These are phyloP conservation scores for Croton laevigatus DNA, from an alignment of 441 rosid species.

Conservation along the genomic window DNA sequence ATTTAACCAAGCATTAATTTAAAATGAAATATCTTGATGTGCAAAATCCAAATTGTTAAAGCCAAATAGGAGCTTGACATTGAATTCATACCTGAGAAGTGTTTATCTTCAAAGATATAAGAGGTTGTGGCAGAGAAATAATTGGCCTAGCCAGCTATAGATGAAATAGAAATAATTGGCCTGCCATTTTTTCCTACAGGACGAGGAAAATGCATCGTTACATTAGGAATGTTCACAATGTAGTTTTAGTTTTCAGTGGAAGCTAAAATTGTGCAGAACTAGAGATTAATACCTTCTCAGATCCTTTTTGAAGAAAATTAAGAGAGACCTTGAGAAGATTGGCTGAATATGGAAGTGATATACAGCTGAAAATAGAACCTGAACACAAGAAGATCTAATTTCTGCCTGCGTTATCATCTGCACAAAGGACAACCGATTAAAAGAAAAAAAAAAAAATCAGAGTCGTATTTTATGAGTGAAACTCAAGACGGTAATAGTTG, in stretches of 20 bases:
- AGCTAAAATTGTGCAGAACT: slow-evolving; percentile 6
- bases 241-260: not conserved
- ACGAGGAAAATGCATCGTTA: too few species aligned
- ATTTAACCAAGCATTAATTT: too few species aligned
- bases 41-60: too few species aligned
- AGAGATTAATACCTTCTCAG: slow-evolving; percentile 59
- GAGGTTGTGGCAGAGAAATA: too few species aligned
- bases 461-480: not conserved
- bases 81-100: too few species aligned
- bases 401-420: slow-evolving; percentile 51
- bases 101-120: too few species aligned
- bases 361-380: slow-evolving; percentile 80
- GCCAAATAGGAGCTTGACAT: too few species aligned
- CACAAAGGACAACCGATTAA: slow-evolving; percentile 11
- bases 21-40: too few species aligned
- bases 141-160: too few species aligned
- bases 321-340: slow-evolving; percentile 70
- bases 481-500: not conserved
- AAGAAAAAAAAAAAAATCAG: too few species aligned
- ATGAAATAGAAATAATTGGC: too few species aligned
- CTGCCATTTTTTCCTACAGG: slow-evolving; percentile 76
- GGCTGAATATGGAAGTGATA: slow-evolving; percentile 71
- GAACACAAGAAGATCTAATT: slow-evolving; percentile 76
- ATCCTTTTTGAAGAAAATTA: slow-evolving; percentile 54
- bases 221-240: too few species aligned